Conservation (phyloP, 1,139 yeast genomes). For the Debaryomycetaceae sp. region DNA sequence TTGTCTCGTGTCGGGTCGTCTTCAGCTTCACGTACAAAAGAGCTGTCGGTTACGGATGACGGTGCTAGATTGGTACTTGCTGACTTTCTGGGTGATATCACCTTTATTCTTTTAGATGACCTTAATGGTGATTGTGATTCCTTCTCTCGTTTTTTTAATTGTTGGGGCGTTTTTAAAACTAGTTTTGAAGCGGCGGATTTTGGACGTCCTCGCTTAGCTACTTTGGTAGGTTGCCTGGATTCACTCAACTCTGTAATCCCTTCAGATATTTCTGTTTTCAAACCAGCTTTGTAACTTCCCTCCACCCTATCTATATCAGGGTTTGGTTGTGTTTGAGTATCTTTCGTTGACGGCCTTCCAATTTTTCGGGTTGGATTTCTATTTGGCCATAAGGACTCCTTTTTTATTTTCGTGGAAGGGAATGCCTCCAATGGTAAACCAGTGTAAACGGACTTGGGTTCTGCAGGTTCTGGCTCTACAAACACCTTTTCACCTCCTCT, state of each 20-base stretch:
- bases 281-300: slow-evolving; percentile 17
- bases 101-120: slow-evolving; percentile 33
- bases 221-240: slow-evolving; percentile 20
- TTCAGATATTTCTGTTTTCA: slow-evolving; percentile 36
- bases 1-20: slow-evolving; percentile 46
- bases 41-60: slow-evolving; percentile 11
- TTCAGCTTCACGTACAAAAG: slow-evolving; percentile 9
- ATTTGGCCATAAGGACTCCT: slow-evolving; percentile 48
- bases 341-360: slow-evolving; percentile 3
- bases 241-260: slow-evolving; percentile 30
- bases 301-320: slow-evolving; percentile 8
- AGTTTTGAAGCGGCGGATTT: slow-evolving; percentile 13
- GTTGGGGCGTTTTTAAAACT: slow-evolving; percentile 11
- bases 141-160: slow-evolving; percentile 7
- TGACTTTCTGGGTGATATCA: slow-evolving; percentile 40
- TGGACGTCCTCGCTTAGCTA: slow-evolving; percentile 7
- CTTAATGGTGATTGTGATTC: slow-evolving; percentile 13
- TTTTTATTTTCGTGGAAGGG: slow-evolving; percentile 55
- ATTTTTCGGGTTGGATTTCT: slow-evolving; percentile 11
- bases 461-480: slow-evolving; percentile 58
- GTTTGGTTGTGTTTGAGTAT: slow-evolving; percentile 3
- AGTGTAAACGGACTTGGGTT: slow-evolving; percentile 52
- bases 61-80: slow-evolving; percentile 29
- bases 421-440: slow-evolving; percentile 65
- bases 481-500: slow-evolving; percentile 23